Conservation (phyloP, 768 basidiomycete genomes). For the Chalciporus chontae region DNA sequence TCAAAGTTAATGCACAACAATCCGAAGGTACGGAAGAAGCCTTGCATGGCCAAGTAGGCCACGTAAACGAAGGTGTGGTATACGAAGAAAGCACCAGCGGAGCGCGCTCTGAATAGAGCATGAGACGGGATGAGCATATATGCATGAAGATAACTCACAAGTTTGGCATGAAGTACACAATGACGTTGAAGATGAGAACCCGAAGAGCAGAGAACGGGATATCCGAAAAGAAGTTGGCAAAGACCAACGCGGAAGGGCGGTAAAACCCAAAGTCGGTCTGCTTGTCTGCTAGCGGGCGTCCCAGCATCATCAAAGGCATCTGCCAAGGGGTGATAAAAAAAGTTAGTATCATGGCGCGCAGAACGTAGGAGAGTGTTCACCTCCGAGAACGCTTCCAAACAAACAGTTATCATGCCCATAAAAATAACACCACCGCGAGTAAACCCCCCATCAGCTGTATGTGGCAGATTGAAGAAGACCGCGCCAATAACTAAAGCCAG, state of each 20-base stretch:
- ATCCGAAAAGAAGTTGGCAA: slow-evolving; percentile 67
- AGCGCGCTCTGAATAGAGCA: slow-evolving; percentile 23
- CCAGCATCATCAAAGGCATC: slow-evolving; percentile 76
- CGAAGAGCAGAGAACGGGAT: slow-evolving; percentile 63
- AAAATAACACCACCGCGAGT: slow-evolving; percentile 85
- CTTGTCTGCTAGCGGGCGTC: slow-evolving; percentile 71
- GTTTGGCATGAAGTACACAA: slow-evolving; percentile 66
- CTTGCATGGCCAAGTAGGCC: slow-evolving; percentile 72
- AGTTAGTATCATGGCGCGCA: neutral
- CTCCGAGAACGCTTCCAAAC: slow-evolving; percentile 72
- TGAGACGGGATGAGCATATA: slow-evolving; percentile 18
- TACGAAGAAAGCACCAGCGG: slow-evolving; percentile 46
- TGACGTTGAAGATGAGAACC: slow-evolving; percentile 57
- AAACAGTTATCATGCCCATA: slow-evolving; percentile 59
- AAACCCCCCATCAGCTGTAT: slow-evolving; percentile 78
- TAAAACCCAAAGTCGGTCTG: slow-evolving; percentile 67
- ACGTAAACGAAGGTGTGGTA: slow-evolving; percentile 65
- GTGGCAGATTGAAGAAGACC: slow-evolving; percentile 69
- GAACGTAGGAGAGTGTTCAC: slow-evolving; percentile 31
- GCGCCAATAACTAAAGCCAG: slow-evolving; percentile 63
- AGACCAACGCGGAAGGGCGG: slow-evolving; percentile 57
- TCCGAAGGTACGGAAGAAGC: slow-evolving; percentile 78
- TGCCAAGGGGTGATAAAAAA: slow-evolving; percentile 19
- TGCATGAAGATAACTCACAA: slow-evolving; percentile 35
- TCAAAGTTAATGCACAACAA: slow-evolving; percentile 53